phyloP scores from a whole-genome alignment of 352 stramenopile genomes.

The Halophytophthora batemanensis region DNA sequence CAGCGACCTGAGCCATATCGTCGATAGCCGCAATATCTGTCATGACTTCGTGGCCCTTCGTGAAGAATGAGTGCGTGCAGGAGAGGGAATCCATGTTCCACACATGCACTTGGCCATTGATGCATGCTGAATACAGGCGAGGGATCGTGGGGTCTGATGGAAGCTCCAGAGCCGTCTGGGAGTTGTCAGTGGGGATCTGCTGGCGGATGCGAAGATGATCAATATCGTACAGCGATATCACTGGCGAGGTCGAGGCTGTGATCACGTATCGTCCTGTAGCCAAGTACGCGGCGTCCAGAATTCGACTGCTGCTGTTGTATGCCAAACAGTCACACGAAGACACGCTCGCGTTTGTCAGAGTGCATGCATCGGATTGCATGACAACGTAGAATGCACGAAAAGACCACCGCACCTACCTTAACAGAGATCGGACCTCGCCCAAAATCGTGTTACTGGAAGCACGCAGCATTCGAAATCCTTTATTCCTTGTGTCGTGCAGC shows the following conservation, averaged over 20 bases:
- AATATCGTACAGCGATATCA: conserved; percentile 53
- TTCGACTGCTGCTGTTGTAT: conserved; percentile 12
- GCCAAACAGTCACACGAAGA: no score
- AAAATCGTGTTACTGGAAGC: conserved; percentile 18
- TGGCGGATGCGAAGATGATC: conserved; percentile 46
- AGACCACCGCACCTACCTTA: conserved; percentile 5
- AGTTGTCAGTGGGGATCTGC: conserved; percentile 45
- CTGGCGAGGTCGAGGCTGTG: conserved; percentile 42
- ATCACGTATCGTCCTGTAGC: conserved; percentile 39
- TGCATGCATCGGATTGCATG: not conserved
- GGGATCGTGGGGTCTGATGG: conserved; percentile 2
- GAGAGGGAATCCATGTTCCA: conserved; percentile 39
- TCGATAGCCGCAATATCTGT: conserved; percentile 42
- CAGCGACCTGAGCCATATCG: conserved; percentile 29
- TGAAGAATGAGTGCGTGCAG: conserved; percentile 37
- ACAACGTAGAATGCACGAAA: not conserved
- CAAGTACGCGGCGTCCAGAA: conserved; percentile 48
- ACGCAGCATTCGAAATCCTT: conserved; percentile 42
- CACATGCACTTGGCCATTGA: conserved; percentile 37
- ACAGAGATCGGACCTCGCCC: conserved; percentile 8
- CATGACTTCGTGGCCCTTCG: conserved; percentile 25
- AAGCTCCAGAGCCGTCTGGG: conserved; percentile 36
- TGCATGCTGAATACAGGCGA: conserved; percentile 37
- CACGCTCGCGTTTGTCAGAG: no score
- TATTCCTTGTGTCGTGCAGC: conserved; percentile 26